Evolutionary conservation across 331 rosid genomes (phyloP).

Genomic region (Rosa hybrid): DNA sequence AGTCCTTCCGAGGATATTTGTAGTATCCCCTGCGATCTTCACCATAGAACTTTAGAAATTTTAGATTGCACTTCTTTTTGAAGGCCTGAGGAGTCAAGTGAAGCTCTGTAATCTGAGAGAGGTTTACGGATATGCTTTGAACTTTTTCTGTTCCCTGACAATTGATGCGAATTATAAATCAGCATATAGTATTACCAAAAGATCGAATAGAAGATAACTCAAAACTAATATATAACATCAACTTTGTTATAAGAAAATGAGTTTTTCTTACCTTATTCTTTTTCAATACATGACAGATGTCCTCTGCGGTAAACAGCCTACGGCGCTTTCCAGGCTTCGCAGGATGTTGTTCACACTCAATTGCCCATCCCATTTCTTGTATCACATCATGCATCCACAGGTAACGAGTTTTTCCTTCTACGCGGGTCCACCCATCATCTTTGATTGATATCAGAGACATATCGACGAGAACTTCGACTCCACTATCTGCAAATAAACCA

Average conservation of each 20-base stretch:
- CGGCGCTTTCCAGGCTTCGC: slow-evolving; percentile 18
- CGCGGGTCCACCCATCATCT: neutral
- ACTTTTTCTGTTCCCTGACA: neutral
- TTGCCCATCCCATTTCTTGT: slow-evolving; percentile 25
- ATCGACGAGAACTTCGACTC: neutral
- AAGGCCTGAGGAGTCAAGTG: neutral
- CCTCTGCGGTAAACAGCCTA: slow-evolving; percentile 9
- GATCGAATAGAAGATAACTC: neutral
- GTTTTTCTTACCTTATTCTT: neutral
- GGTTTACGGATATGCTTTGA: neutral
- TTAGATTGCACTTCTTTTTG: neutral
- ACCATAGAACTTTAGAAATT: neutral
- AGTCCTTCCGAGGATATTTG: neutral
- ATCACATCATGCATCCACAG: slow-evolving; percentile 31
- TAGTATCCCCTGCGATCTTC: neutral
- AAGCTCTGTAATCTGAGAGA: neutral
- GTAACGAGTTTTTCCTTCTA: neutral
- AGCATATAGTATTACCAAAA: neutral
- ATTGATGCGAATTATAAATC: neutral
- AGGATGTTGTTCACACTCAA: slow-evolving; percentile 8
- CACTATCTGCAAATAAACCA: neutral
- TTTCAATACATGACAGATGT: neutral
- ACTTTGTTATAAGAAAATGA: too few relatives aligned
- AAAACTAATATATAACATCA: too few relatives aligned
- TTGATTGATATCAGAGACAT: neutral